Conservation (phyloP, 2,329 filamentous ascomycete genomes). For the Neophaeococcomyces aloes region DNA sequence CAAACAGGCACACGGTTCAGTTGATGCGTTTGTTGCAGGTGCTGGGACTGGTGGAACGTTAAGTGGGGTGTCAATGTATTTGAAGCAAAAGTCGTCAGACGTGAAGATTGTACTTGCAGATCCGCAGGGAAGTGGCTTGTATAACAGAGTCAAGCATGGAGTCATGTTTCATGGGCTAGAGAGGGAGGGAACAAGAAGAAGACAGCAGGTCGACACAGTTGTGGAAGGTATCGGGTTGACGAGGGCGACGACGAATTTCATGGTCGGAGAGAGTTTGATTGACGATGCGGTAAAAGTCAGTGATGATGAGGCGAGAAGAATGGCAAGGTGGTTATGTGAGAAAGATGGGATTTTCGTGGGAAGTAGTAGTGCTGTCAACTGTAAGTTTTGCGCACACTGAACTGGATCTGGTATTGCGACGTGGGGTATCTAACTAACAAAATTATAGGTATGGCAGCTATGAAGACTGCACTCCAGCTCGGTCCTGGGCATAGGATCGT, state of each 20-base stretch:
- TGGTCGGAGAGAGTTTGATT: conserved; percentile 71
- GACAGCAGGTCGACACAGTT: conserved; percentile 88
- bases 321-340: conserved; percentile 96
- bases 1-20: conserved; percentile 57
- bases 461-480: conserved; percentile 36
- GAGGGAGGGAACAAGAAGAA: conserved; percentile 75
- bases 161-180: conserved; percentile 93
- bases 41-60: conserved; percentile 93
- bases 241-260: conserved; percentile 85
- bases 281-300: conserved; percentile 84
- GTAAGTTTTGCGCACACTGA: conserved; percentile 35
- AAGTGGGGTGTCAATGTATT: conserved; percentile 68
- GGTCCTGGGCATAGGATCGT: conserved; percentile 40
- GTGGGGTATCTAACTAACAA: conserved; percentile 4
- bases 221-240: conserved; percentile 96
- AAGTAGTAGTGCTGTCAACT: conserved; percentile 94
- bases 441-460: conserved; percentile 36
- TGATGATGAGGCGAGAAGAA: conserved; percentile 77
- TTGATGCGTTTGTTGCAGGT: conserved; percentile 86
- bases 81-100: conserved; percentile 61
- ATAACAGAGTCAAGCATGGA: conserved; percentile 81
- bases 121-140: conserved; percentile 85
- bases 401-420: conserved; percentile 9
- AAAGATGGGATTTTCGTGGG: conserved; percentile 91
- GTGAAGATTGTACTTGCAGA: conserved; percentile 75